phyloP scores from a whole-genome alignment of 2,329 filamentous ascomycete genomes.

The Calycina herbarum region DNA sequence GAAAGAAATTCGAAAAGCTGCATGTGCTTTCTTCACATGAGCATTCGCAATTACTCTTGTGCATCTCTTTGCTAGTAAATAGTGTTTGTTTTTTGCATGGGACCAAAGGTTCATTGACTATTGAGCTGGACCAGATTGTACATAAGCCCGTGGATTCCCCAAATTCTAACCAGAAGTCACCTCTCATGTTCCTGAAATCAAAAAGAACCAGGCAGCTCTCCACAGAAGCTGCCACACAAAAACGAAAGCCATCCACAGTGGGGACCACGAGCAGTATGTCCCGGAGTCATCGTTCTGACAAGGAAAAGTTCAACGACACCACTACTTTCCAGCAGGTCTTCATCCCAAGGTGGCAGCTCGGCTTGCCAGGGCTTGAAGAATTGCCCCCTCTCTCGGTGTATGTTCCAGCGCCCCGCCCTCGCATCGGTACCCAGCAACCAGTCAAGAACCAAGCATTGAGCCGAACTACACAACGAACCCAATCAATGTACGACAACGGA shows the following conservation, averaged over 20 bases:
- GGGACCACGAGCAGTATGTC: not conserved
- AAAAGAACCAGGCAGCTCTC: not conserved
- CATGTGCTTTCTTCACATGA: not conserved
- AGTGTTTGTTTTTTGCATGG: not conserved
- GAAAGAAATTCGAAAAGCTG: no score
- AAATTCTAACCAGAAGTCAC: not conserved
- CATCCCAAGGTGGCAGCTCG: not conserved
- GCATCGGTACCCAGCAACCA: not conserved
- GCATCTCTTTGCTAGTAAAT: not conserved
- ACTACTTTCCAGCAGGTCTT: not conserved
- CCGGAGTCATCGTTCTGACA: not conserved
- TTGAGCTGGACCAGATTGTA: not conserved
- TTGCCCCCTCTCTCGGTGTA: not conserved
- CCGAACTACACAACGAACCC: not conserved
- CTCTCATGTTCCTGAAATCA: not conserved
- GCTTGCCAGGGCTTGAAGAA: not conserved
- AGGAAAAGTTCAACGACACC: not conserved
- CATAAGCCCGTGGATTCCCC: not conserved
- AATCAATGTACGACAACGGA: not conserved
- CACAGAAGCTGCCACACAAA: not conserved
- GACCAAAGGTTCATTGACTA: not conserved
- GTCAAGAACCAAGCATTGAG: not conserved
- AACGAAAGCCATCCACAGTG: not conserved
- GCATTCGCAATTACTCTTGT: not conserved
- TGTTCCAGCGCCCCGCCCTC: not conserved